Conservation (phyloP, 179 eudicot genomes). For the Corrigiola litoralis region DNA sequence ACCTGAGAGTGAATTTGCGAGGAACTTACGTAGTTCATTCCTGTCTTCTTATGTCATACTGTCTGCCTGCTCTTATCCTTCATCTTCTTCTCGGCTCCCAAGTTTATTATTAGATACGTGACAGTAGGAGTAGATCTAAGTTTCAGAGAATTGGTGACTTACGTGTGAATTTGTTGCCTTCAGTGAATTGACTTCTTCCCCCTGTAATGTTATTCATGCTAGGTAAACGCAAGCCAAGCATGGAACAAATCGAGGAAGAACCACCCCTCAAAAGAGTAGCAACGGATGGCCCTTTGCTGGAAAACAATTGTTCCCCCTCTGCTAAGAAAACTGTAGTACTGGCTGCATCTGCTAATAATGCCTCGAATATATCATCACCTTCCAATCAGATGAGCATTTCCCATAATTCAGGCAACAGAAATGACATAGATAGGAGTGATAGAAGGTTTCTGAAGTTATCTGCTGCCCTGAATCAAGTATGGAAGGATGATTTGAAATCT, state of each 20-base stretch:
- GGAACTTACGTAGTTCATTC: background rate
- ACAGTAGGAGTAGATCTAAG: no score
- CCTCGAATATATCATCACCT: constrained; percentile 28
- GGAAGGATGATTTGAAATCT: constrained; percentile 69
- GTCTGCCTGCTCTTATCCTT: background rate
- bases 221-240: constrained; percentile 70
- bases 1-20: background rate
- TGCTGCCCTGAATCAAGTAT: constrained; percentile 50
- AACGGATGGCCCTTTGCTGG: constrained; percentile 34
- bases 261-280: constrained; percentile 48
- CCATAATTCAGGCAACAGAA: constrained; percentile 10
- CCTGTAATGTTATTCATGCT: background rate
- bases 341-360: constrained; percentile 16
- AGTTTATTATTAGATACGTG: no score
- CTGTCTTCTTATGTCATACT: no score
- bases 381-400: constrained; percentile 13
- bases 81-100: background rate
- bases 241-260: constrained; percentile 47
- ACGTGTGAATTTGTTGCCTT: background rate
- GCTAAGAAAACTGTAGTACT: constrained; percentile 12
- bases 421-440: constrained; percentile 15
- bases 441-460: constrained; percentile 28
- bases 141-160: no score
- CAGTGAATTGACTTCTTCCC: background rate
- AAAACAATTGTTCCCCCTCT: constrained; percentile 18